Base-by-base conservation (phyloP, 2,329 filamentous ascomycete genomes). In the Apiospora phragmitis region DNA sequence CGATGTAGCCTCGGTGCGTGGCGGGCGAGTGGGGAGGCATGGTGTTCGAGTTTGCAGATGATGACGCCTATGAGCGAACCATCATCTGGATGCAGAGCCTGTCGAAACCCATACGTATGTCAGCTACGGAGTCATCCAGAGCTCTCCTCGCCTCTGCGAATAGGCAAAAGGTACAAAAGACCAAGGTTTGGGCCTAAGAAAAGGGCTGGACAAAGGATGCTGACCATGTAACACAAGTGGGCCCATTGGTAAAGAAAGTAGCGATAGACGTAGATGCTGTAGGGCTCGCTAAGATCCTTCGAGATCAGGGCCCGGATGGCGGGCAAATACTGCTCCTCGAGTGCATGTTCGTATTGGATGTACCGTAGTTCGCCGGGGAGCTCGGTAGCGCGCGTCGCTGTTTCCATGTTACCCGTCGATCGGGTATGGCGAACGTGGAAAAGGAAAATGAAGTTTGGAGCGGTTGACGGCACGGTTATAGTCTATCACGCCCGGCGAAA, bases 231-330 rank as follows among this genome's bases (percentile, higher is more conserved):
- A 82, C 96, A 99, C n/a, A 99, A 85, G 79, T 98, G 92, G 6
- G 93, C 93, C 96, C 96, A 99, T 88, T 98, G 94, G 79, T 97
- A 97, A 24, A 99, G 85, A 77, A 99, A 99, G 81, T 99, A 99
- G 42, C 96, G 91, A 82, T 98, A 99, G 71, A 99, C 96, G 84
- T 99, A 99, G 80, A 99, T 98, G 83, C 95, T 98, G 81, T 99
- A 99, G 1, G 96, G 96, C 81, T 99, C 96, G 76, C 95, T 98
- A 67, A 99, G 88, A 80, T 98, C 96, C 78, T 95, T 97, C 62
- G 95, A 96, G 78, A 99, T 99, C 79, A 99, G 85, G 70, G 95
- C 91, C 70, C 95, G 91, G 81, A 99, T 98, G 55, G 94, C 91
- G 45, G 94, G 91, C 55, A 99, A 90, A 79, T 96, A 88, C 79